These are phyloP conservation scores for Chrysanthemum seticuspe DNA, from an alignment of 129 eudicot species.

Conservation along the genomic window DNA sequence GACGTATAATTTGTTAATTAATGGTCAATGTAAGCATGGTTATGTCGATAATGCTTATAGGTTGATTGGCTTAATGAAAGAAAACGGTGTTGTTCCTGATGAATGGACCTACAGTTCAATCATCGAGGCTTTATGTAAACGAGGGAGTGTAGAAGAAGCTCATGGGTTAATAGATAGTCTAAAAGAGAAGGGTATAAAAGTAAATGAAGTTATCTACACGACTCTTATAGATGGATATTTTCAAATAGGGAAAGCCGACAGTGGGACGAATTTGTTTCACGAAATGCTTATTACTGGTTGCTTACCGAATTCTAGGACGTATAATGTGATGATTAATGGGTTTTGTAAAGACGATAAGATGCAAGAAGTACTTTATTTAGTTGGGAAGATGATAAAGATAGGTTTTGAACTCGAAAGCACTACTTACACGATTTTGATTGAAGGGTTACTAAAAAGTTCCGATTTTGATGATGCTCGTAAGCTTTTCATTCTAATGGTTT, in stretches of 20 bases:
- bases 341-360: slow-evolving; percentile 55
- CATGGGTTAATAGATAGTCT: slow-evolving; percentile 42
- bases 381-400: slow-evolving; percentile 15
- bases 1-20: slow-evolving; percentile 58
- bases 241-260: slow-evolving; percentile 43
- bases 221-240: slow-evolving; percentile 73
- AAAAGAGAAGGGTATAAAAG: slow-evolving; percentile 50
- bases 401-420: too few species aligned
- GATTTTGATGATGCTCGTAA: too few species aligned
- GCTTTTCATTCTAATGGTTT: slow-evolving; percentile 32
- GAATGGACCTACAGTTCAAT: slow-evolving; percentile 57
- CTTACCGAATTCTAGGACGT: slow-evolving; percentile 61
- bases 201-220: slow-evolving; percentile 55
- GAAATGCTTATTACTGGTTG: slow-evolving; percentile 52
- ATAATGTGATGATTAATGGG: slow-evolving; percentile 62
- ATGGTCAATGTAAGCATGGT: slow-evolving; percentile 66
- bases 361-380: slow-evolving; percentile 42
- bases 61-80: slow-evolving; percentile 57
- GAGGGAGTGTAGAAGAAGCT: slow-evolving; percentile 51
- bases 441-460: slow-evolving; percentile 32
- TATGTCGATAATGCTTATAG: slow-evolving; percentile 66
- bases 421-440: too few species aligned
- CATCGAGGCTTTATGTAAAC: slow-evolving; percentile 34
- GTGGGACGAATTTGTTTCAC: slow-evolving; percentile 49
- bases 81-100: slow-evolving; percentile 55